phyloP scores from a whole-genome alignment of 345 rosid species.

The Raphanus sativus region DNA sequence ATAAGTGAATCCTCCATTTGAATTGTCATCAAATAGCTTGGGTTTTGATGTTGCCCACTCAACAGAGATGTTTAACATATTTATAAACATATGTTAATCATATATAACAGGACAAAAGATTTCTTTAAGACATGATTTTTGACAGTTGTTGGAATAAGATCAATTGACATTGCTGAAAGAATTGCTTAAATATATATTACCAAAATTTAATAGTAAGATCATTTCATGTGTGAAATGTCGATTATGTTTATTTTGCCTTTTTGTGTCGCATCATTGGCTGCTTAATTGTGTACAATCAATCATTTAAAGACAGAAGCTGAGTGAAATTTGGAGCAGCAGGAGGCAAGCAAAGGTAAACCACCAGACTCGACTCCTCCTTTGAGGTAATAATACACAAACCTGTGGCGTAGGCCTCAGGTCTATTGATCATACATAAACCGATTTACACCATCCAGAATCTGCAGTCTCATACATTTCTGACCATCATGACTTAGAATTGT shows the following conservation, averaged over 20 bases:
- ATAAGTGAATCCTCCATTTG: constrained; percentile 30
- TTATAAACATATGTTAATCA: neutral
- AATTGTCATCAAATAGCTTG: neutral
- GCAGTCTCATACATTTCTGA: constrained; percentile 59
- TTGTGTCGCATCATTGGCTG: neutral
- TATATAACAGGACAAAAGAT: neutral
- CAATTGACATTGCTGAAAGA: neutral
- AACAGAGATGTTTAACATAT: neutral
- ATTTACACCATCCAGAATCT: constrained; percentile 90
- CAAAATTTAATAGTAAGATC: neutral
- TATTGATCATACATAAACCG: constrained; percentile 72
- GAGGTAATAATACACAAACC: constrained; percentile 81
- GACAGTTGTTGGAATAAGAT: neutral
- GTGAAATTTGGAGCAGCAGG: constrained; percentile 55
- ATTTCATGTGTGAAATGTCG: neutral
- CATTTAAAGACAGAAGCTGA: constrained; percentile 43
- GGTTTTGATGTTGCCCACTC: neutral
- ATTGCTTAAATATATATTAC: neutral
- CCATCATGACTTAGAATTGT: neutral
- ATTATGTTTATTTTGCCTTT: neutral
- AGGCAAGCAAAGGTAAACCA: constrained; percentile 78
- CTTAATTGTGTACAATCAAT: constrained; percentile 12
- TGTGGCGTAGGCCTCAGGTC: constrained; percentile 90
- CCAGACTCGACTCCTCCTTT: constrained; percentile 51
- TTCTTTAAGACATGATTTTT: neutral